Base-by-base conservation (phyloP, 345 rosid species). In the Moringa oleifera region DNA sequence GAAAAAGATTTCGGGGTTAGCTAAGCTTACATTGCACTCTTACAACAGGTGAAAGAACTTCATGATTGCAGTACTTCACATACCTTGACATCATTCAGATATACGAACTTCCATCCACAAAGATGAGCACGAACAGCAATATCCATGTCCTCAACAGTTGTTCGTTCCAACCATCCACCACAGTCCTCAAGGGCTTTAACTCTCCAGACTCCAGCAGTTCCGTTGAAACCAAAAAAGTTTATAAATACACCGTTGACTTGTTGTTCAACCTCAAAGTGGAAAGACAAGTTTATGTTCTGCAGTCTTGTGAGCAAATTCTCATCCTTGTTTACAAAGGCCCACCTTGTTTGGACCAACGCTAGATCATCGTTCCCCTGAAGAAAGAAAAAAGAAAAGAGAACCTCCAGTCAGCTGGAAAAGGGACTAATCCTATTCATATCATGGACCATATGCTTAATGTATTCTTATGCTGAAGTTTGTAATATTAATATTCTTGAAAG, bases 181-280 rank as follows among this genome's bases (percentile, higher is more conserved):
- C 88, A 88, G 0, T 91, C 92, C 76, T 86, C 92, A 0, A 91
- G 82, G 41, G 98, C 98, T 71, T 83, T 86, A 61, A 83, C 85
- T 68, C 97, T 83, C 97, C 97, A 91, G 5, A 91, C 96, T 53
- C 97, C 97, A 65, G 95, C 97, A 66, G 97, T 90, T 71, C 97
- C 97, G 50, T 90, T 90, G 59, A 90, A 90, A 64, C 97, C 97
- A 72, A 90, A 90, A 65, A 90, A 90, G 75, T 85, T 90, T 33
- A 90, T 72, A 68, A 85, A 90, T 23, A 85, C 68, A 51, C 97
- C 92, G 75, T 90, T 90, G 57, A 90, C 97, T 55, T 90, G 97
- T 62, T 90, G 97, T 65, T 90, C 97, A 53, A 90, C 95, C 79
- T 90, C 97, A 77, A 90, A 90, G 68, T 90, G 97, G 71, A 90